Evolutionary conservation across 2,329 filamentous ascomycete genomes (phyloP).

Genomic region (Fonsecaea monophora): DNA sequence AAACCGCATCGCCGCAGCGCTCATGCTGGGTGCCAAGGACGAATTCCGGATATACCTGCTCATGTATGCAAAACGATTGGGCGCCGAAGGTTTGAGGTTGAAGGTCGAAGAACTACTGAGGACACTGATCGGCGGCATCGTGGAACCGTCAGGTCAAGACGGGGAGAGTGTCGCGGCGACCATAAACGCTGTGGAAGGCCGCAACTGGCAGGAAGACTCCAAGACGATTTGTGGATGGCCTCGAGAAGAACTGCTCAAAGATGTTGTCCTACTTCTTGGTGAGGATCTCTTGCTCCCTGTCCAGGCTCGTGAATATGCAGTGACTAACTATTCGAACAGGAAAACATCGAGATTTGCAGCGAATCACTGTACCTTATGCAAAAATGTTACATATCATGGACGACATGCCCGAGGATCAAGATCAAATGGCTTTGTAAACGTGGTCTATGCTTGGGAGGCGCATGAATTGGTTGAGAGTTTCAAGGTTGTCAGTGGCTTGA

Average conservation of each 20-base stretch:
- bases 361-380: slow-evolving; percentile 93
- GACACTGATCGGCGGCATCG: slow-evolving; percentile 75
- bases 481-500: background rate
- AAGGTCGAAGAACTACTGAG: slow-evolving; percentile 95
- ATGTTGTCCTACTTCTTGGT: slow-evolving; percentile 92
- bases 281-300: slow-evolving; percentile 49
- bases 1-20: slow-evolving; percentile 87
- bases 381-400: slow-evolving; percentile 69
- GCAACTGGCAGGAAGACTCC: slow-evolving; percentile 70
- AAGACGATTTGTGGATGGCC: slow-evolving; percentile 90
- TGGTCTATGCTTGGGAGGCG: background rate
- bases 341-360: slow-evolving; percentile 93
- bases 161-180: slow-evolving; percentile 58
- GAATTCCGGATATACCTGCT: slow-evolving; percentile 95
- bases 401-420: slow-evolving; percentile 41
- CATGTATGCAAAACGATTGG: slow-evolving; percentile 96
- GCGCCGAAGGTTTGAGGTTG: slow-evolving; percentile 81
- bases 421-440: slow-evolving; percentile 39
- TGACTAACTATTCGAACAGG: slow-evolving; percentile 59
- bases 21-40: slow-evolving; percentile 82
- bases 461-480: background rate
- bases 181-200: slow-evolving; percentile 55
- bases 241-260: slow-evolving; percentile 82
- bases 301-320: background rate
- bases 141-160: slow-evolving; percentile 55